A percentile compares a stretch with the other conserved stretches of the same genome.
Conservation (phyloP, 2,329 filamentous ascomycete species). For the Trichocomaceae sp. region DNA sequence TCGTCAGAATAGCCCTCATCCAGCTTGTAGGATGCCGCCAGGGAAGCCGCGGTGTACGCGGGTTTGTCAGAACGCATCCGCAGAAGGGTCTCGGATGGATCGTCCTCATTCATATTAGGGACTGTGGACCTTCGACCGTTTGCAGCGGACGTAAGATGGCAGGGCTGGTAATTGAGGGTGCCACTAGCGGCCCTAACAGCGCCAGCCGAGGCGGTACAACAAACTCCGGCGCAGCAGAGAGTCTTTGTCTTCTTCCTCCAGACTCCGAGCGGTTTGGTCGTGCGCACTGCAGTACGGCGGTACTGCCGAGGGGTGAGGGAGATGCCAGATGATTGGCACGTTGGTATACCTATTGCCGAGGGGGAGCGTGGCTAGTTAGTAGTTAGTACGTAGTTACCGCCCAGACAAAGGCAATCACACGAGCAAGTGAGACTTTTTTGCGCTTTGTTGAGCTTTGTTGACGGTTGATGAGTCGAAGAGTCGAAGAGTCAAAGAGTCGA, state of each 20-base stretch:
- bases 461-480: neutral
- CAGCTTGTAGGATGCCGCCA: slow-evolving; percentile 49
- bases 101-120: slow-evolving; percentile 26
- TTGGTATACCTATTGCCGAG: neutral
- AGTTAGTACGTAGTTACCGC: too few species aligned
- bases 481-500: neutral
- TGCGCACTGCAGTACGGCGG: neutral
- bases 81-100: slow-evolving; percentile 19
- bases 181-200: neutral
- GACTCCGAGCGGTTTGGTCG: neutral
- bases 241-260: neutral
- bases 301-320: neutral
- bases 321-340: neutral
- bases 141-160: neutral
- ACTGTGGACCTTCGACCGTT: neutral
- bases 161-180: neutral
- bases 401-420: too few species aligned
- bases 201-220: slow-evolving; percentile 1
- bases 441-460: neutral
- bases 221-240: neutral
- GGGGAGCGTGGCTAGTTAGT: too few species aligned
- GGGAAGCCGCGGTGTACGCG: slow-evolving; percentile 22
- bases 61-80: slow-evolving; percentile 21
- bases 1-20: slow-evolving; percentile 89
- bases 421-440: too few species aligned